Percentiles rank a stretch among this genome's conserved stretches.
Conservation (phyloP, 2,329 filamentous ascomycete species). For the Xylogone sp. region DNA sequence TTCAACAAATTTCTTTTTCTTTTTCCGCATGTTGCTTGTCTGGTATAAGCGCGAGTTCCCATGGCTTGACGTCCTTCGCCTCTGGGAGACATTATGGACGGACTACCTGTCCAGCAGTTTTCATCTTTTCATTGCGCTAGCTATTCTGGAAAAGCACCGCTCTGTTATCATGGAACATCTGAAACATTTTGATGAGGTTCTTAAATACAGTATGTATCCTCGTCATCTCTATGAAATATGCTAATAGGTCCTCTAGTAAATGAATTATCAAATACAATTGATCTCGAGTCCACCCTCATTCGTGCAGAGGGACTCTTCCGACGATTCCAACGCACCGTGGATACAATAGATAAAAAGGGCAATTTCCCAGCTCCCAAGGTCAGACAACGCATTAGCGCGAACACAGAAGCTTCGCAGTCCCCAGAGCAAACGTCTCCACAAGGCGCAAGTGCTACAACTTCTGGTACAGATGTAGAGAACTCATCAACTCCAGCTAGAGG, state of each 20-base stretch:
- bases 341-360: constrained; percentile 87
- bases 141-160: constrained; percentile 93
- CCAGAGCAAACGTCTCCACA: background rate
- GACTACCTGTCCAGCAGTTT: constrained; percentile 87
- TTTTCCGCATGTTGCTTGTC: constrained; percentile 97
- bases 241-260: constrained; percentile 60
- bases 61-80: constrained; percentile 78
- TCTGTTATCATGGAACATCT: constrained; percentile 95
- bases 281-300: constrained; percentile 80
- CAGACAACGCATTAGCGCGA: constrained; percentile 20
- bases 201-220: constrained; percentile 77
- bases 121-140: constrained; percentile 89
- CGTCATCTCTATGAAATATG: background rate
- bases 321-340: constrained; percentile 82
- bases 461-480: constrained; percentile 32
- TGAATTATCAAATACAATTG: constrained; percentile 89
- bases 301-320: constrained; percentile 86
- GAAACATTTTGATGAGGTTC: constrained; percentile 90
- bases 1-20: constrained; percentile 99
- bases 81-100: constrained; percentile 96
- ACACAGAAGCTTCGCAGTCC: background rate
- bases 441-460: constrained; percentile 10
- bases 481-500: constrained; percentile 17
- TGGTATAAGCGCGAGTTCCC: constrained; percentile 98
- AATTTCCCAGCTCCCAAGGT: constrained; percentile 65